Evolutionary conservation across 805 yeast species (phyloP).

Genomic region (Pachysolen tannophilus): DNA sequence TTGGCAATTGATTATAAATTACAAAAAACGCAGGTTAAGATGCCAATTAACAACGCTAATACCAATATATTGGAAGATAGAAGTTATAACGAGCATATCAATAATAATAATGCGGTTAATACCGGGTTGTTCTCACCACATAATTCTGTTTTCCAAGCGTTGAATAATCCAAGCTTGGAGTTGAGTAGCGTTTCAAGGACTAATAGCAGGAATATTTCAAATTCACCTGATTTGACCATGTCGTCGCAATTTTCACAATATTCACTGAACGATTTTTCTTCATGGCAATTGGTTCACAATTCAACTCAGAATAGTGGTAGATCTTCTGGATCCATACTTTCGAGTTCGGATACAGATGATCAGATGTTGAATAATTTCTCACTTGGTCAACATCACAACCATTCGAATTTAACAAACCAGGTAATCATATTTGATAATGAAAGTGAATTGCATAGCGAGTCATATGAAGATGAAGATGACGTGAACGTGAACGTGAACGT

Average conservation of each 20-base stretch:
- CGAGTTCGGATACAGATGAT: conserved; percentile 24
- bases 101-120: neutral
- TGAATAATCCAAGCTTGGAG: conserved; percentile 20
- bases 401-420: conserved; percentile 9
- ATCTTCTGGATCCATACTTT: conserved; percentile 21
- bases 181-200: conserved; percentile 8
- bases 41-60: too few relatives aligned
- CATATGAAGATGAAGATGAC: conserved; percentile 10
- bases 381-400: conserved; percentile 4
- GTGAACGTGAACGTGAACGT: neutral
- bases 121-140: conserved; percentile 20
- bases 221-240: conserved; percentile 6
- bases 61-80: too few relatives aligned
- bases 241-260: neutral
- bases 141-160: conserved; percentile 22
- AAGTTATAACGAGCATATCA: too few relatives aligned
- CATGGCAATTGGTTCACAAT: conserved; percentile 24
- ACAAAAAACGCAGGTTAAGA: too few relatives aligned
- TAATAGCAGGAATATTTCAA: conserved; percentile 7
- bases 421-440: conserved; percentile 19
- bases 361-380: too few relatives aligned
- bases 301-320: neutral
- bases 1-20: too few relatives aligned
- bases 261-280: conserved; percentile 21
- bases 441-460: conserved; percentile 12